Evolutionary conservation across 2,329 filamentous ascomycete species (phyloP), one percentile per base, ranked within the genome.

Genomic region (Aureobasidium sp.): DNA sequence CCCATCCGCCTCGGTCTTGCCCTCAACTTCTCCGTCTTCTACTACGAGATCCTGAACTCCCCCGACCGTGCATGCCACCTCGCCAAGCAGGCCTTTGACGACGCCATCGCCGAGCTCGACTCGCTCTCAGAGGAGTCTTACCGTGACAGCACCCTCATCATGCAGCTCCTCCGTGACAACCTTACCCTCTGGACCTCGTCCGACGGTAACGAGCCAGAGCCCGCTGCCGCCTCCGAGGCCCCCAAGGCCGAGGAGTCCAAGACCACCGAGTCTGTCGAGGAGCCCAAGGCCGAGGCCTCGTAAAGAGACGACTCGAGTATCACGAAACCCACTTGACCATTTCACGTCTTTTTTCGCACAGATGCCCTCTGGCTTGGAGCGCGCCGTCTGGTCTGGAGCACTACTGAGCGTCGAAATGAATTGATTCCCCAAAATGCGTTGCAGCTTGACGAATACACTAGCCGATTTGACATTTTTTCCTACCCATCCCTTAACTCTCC

Each of bases 1-100:
- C 93, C 93, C 72, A 97, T 97, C 82, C 92, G 93, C 73, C 90
- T 97, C 68, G 93, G 93, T 78, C 88, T 97, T 73, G 93, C 93
- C 69, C 87, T 97, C 71, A 97, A 97, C 88, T 97, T 97, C 86
- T 97, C 92, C 67, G 93, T 97, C 73, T 97, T 97, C 84, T 96
- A 96, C 86, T 96, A 97, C 80, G 94, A 97, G 85, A 97, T 97
- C 77, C 83, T 97, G 75, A 97, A 97, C 88, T 95, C 92, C 39
- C 93, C 92, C 73, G 92, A 97, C 79, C 91, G 90, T 75, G 93
- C 93, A 74, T 97, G 93, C 86, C 93, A 97, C 77, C 87, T 97
- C 69, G 93, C 93, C 79, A 97, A 97, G 87, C 93, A 97, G 83
- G 93, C 94, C 55, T 97, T 97, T 74, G 93, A 97, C 76, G 93